phyloP scores from a whole-genome alignment of 108 stramenopile species.

The Stephanodiscus triporus region DNA sequence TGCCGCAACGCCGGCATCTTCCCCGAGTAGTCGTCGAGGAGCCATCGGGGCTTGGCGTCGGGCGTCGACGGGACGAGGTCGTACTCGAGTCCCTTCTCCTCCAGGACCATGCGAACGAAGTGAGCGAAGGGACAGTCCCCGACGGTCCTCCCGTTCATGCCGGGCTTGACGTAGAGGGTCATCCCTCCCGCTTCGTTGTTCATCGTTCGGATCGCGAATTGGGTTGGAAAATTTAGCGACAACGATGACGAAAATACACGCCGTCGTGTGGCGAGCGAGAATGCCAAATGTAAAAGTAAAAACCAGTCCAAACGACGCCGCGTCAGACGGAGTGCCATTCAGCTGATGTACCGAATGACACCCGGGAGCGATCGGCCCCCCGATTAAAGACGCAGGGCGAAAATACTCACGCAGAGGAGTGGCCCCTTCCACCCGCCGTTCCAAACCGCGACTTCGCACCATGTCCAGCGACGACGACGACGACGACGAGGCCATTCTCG shows the following conservation, averaged over 20 bases:
- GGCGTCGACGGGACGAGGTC: conserved; percentile 59
- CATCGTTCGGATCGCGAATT: too few relatives aligned
- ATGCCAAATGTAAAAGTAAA: too few relatives aligned
- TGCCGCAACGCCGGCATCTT: conserved; percentile 87
- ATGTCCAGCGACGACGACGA: conserved; percentile 35
- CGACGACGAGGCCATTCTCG: not conserved
- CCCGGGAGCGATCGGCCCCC: too few relatives aligned
- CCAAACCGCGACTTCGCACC: conserved; percentile 68
- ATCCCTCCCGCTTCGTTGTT: conserved; percentile 89
- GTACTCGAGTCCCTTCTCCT: conserved; percentile 79
- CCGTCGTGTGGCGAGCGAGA: too few relatives aligned
- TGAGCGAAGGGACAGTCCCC: conserved; percentile 91
- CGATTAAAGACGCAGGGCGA: too few relatives aligned
- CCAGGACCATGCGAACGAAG: conserved; percentile 77
- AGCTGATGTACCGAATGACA: too few relatives aligned
- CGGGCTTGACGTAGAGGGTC: conserved; percentile 84
- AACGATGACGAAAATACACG: too few relatives aligned
- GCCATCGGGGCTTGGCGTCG: conserved; percentile 81
- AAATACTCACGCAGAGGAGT: conserved; percentile 65
- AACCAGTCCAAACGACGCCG: too few relatives aligned
- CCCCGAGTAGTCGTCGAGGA: conserved; percentile 78
- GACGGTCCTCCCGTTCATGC: conserved; percentile 61
- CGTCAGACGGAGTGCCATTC: too few relatives aligned
- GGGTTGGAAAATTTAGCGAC: too few relatives aligned
- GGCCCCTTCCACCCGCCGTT: conserved; percentile 61